A percentile compares a stretch with the other conserved stretches of the same genome.
Evolutionary conservation across 2,329 filamentous ascomycete genomes (phyloP).

Genomic region (Trichoderma oligosporum): DNA sequence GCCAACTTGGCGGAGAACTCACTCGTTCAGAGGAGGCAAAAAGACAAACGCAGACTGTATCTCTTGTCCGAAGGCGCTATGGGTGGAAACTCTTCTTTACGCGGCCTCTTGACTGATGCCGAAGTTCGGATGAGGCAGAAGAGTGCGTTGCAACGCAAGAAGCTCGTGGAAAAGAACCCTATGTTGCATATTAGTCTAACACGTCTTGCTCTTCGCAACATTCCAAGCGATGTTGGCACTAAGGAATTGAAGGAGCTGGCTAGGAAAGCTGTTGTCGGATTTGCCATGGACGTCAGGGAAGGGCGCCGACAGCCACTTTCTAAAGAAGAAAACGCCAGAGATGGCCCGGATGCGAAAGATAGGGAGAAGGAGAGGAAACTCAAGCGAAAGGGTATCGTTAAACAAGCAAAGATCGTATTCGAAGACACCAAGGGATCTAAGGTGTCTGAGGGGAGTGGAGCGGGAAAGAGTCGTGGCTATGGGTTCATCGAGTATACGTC

Average conservation of each 20-base stretch:
- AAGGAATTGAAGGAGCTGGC: constrained; percentile 91
- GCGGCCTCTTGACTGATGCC: constrained; percentile 67
- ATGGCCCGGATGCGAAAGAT: constrained; percentile 73
- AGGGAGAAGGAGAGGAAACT: constrained; percentile 75
- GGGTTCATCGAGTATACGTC: constrained; percentile 96
- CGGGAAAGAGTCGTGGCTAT: constrained; percentile 84
- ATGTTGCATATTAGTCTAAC: constrained; percentile 84
- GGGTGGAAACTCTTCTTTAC: constrained; percentile 70
- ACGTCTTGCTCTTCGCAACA: constrained; percentile 84
- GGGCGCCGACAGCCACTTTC: constrained; percentile 73
- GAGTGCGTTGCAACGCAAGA: constrained; percentile 81
- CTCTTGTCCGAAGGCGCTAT: constrained; percentile 85
- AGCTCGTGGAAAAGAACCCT: constrained; percentile 86
- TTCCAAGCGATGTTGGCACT: constrained; percentile 75
- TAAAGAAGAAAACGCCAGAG: constrained; percentile 82
- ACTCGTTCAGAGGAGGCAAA: constrained; percentile 60
- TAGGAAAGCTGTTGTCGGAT: constrained; percentile 87
- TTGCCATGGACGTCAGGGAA: constrained; percentile 82
- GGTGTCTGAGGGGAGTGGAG: constrained; percentile 70
- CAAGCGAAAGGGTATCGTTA: constrained; percentile 82
- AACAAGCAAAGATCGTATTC: constrained; percentile 91
- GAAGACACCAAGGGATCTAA: constrained; percentile 84
- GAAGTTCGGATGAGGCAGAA: constrained; percentile 87
- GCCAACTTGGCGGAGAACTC: constrained; percentile 68
- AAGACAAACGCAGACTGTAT: constrained; percentile 87